Conservation (phyloP, 2,329 filamentous ascomycete species). For the Rutstroemia sp. region DNA sequence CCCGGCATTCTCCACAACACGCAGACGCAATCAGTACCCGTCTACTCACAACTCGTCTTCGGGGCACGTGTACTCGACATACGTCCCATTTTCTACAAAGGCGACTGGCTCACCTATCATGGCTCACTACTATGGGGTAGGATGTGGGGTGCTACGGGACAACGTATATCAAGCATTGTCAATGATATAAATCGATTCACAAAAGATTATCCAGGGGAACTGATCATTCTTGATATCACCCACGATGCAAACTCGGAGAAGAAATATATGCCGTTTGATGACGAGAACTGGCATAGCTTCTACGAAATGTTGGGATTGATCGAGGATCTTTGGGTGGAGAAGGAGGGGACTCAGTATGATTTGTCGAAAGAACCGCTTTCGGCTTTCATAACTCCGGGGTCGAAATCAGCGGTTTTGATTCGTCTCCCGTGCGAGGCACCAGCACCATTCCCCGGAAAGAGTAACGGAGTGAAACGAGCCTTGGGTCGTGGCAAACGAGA, state of each 20-base stretch:
- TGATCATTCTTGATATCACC: slow-evolving; percentile 20
- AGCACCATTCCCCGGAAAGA: not conserved
- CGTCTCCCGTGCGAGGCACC: slow-evolving; percentile 12
- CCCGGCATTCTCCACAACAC: slow-evolving; percentile 18
- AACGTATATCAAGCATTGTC: slow-evolving; percentile 14
- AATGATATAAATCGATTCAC: slow-evolving; percentile 21
- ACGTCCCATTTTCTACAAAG: slow-evolving; percentile 11
- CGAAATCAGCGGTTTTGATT: slow-evolving; percentile 18
- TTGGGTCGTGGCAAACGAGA: not conserved
- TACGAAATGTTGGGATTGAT: slow-evolving; percentile 11
- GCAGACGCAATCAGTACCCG: slow-evolving; percentile 12
- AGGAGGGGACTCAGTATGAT: slow-evolving; percentile 9
- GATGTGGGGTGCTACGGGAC: slow-evolving; percentile 11
- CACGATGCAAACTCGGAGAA: slow-evolving; percentile 14
- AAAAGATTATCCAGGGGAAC: slow-evolving; percentile 16
- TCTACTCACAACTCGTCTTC: slow-evolving; percentile 15
- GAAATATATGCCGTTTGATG: not conserved
- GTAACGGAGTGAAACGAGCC: not conserved
- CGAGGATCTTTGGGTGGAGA: slow-evolving; percentile 16
- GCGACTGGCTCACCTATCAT: slow-evolving; percentile 15
- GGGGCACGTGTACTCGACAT: slow-evolving; percentile 21
- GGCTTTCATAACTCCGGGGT: slow-evolving; percentile 17
- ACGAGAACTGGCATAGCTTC: slow-evolving; percentile 14
- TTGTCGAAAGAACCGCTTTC: slow-evolving; percentile 14
- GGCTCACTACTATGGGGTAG: not conserved